Base-by-base conservation (phyloP, 768 basidiomycete genomes). In the Termitomyces sp. region DNA sequence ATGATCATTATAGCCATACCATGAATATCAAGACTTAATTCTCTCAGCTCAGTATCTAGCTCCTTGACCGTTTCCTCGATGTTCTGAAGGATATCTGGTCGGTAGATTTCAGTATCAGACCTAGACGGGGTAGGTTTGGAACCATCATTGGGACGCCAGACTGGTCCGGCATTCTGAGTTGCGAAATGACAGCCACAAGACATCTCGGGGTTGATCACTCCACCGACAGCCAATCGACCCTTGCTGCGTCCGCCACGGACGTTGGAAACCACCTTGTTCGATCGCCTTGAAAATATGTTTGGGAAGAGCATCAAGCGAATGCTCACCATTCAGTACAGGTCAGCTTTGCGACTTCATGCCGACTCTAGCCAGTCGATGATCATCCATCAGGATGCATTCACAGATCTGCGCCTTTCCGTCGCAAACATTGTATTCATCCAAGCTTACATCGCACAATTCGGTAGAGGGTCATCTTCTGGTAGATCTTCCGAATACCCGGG, bases 281-380 rank as follows among this genome's bases (percentile, higher is more conserved):
- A 95, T 62, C 83, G 97, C 22, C 76, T 99, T 10, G 92, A 98
- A 69, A 79, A 76, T 45, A 90, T 97, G 82, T 95, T 94, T 62
- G 94, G 95, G 0, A 71, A 80, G 0, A 72, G 77, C 3, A 86
- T 97, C 69, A 96, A 97, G 67, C 79, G 87, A 18, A 86, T 98
- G 85, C 81, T 99, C 38, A 83, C 86, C 22, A 78, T 94, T 3
- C 97, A 98, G 71, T 99, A 99, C 69, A 82, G 88, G 89, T 88
- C 41, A 24, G 80, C 66, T 24, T 32, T 57, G 6, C 7, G 8
- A 18, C 22, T 9, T 16, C 5, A 10, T 5, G 18, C 11, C 2
- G 11, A 32, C 47, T 20, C 6, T 35, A 20, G 3, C 7, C 9
- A 51, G 35, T 22, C 22, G 8, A 18, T 35, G 4, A 49, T 13